Evolutionary conservation across 1,284 basidiomycete species (phyloP).

Genomic region (Rhizopogon hawkerae): DNA sequence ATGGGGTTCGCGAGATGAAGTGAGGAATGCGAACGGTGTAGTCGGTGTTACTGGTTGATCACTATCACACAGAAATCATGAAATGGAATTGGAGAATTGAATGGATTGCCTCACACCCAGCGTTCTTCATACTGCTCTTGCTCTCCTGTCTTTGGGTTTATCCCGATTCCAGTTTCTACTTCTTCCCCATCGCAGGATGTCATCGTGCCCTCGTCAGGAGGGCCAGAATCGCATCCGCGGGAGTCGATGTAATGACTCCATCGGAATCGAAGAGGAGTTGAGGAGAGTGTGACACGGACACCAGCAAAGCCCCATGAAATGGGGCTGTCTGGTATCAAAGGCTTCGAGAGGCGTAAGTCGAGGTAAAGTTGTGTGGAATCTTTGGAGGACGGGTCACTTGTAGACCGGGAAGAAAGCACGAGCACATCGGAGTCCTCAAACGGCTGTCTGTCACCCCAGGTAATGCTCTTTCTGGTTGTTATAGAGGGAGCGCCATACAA

Average conservation of each 20-base stretch:
- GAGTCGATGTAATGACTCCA: slow-evolving; percentile 23
- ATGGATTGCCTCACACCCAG: slow-evolving; percentile 14
- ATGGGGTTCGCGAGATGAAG: slow-evolving; percentile 10
- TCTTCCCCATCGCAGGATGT: slow-evolving; percentile 17
- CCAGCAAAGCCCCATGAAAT: slow-evolving; percentile 22
- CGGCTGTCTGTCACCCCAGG: slow-evolving; percentile 14
- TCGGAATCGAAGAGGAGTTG: slow-evolving; percentile 8
- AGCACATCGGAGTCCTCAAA: slow-evolving; percentile 24
- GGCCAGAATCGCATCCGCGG: slow-evolving; percentile 6
- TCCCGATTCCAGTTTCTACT: slow-evolving; percentile 19
- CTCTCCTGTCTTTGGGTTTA: slow-evolving; percentile 18
- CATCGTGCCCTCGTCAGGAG: slow-evolving; percentile 17
- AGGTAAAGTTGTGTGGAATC: slow-evolving; percentile 17
- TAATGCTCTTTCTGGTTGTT: slow-evolving; percentile 18
- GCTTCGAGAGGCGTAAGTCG: slow-evolving; percentile 23
- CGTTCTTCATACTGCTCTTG: slow-evolving; percentile 19
- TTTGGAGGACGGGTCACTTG: slow-evolving; percentile 9
- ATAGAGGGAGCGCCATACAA: slow-evolving; percentile 19
- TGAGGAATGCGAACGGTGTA: slow-evolving; percentile 19
- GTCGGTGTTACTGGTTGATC: slow-evolving; percentile 12
- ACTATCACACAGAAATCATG: slow-evolving; percentile 7
- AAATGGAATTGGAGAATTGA: too few species aligned
- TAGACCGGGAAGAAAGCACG: slow-evolving; percentile 21
- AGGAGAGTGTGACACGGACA: slow-evolving; percentile 17
- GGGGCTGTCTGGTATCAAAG: slow-evolving; percentile 11